Evolutionary conservation across 163 green algal genomes (phyloP).

Genomic region (Picocystis sp.): DNA sequence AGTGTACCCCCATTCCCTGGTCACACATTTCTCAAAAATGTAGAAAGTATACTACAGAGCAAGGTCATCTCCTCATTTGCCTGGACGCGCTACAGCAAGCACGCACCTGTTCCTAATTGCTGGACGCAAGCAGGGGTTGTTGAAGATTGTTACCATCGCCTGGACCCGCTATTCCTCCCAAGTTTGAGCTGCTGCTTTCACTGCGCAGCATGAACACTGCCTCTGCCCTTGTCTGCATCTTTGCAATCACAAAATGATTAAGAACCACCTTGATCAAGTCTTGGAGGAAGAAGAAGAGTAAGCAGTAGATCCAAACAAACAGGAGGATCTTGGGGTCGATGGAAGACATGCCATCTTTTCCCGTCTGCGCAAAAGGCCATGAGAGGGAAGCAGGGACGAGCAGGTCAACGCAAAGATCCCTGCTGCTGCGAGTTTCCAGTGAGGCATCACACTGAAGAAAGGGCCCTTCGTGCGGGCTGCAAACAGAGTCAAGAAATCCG

Average conservation of each 20-base stretch:
- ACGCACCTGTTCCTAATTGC: too few relatives aligned
- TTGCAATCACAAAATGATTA: slow-evolving; percentile 8
- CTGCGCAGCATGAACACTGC: too few relatives aligned
- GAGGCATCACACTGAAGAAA: slow-evolving; percentile 38
- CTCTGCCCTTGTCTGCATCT: not conserved
- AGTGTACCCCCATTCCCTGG: too few relatives aligned
- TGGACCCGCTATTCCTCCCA: too few relatives aligned
- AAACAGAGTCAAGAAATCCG: slow-evolving; percentile 77
- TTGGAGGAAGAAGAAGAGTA: slow-evolving; percentile 62
- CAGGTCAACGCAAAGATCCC: slow-evolving; percentile 32
- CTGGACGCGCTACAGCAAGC: too few relatives aligned
- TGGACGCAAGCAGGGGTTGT: too few relatives aligned
- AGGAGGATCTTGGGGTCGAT: slow-evolving; percentile 45
- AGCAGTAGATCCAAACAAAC: slow-evolving; percentile 68
- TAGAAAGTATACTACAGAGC: too few relatives aligned
- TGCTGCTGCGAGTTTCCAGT: slow-evolving; percentile 32
- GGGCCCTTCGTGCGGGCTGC: slow-evolving; percentile 43
- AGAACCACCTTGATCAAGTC: slow-evolving; percentile 38
- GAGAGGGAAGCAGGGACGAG: slow-evolving; percentile 50
- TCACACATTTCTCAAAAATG: too few relatives aligned
- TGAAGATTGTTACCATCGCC: too few relatives aligned
- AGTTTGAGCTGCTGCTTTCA: too few relatives aligned
- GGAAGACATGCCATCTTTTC: slow-evolving; percentile 16
- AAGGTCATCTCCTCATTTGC: too few relatives aligned
- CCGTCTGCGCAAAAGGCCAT: slow-evolving; percentile 37